Conservation (phyloP, 2,329 filamentous ascomycete species). For the Nemania sp. region DNA sequence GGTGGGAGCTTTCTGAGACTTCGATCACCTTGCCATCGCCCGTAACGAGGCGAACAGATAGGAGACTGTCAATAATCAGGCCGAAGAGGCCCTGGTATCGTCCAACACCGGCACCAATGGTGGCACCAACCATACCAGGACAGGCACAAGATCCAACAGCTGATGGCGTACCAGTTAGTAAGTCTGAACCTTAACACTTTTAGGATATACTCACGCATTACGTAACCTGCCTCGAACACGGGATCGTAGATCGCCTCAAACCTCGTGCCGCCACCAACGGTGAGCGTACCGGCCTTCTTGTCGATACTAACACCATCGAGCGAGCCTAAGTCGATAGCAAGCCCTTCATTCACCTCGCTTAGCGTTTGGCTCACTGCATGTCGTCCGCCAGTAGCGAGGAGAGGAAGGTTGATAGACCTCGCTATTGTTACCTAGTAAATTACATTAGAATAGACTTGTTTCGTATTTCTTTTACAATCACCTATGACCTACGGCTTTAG, state of each 20-base stretch:
- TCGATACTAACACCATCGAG: constrained; percentile 46
- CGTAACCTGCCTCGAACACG: constrained; percentile 3
- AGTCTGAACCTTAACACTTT: background rate
- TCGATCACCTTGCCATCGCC: constrained; percentile 43
- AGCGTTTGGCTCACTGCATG: constrained; percentile 28
- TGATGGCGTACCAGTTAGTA: background rate
- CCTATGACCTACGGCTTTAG: constrained; percentile 22
- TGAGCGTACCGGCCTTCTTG: constrained; percentile 37
- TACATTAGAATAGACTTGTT: background rate
- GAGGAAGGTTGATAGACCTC: constrained; percentile 5
- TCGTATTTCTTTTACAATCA: background rate
- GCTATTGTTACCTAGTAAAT: constrained; percentile 26
- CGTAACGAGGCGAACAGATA: constrained; percentile 46
- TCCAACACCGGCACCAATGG: constrained; percentile 44
- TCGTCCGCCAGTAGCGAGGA: constrained; percentile 35
- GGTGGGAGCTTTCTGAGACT: constrained; percentile 34
- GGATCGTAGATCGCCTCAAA: background rate
- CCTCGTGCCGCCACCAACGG: constrained; percentile 23
- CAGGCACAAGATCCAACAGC: constrained; percentile 38
- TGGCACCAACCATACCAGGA: constrained; percentile 41
- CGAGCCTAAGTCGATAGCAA: constrained; percentile 39
- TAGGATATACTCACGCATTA: background rate
- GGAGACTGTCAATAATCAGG: constrained; percentile 46
- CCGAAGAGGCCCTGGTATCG: constrained; percentile 41
- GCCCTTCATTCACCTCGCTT: constrained; percentile 14